Evolutionary conservation across 2,329 filamentous ascomycete genomes (phyloP), one percentile per base, ranked within the genome.

Genomic region (Paracorniculantispora psalliotae): DNA sequence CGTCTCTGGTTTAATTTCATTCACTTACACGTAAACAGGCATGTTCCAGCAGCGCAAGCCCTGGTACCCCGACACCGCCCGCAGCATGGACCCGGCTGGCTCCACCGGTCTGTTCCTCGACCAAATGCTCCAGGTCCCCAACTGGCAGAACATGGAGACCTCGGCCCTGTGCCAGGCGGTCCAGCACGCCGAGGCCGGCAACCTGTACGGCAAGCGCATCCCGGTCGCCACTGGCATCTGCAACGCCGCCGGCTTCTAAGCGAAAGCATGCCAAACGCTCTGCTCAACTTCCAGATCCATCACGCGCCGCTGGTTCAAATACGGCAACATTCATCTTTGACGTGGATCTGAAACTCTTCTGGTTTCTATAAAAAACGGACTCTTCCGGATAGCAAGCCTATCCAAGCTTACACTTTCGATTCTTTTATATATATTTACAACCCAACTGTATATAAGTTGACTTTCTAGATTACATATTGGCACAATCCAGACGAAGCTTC

Each of bases 11-110:
- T n/a, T 3, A 37, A 9, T 13, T 4, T 37, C 33, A 9, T 4
- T 15, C 17, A 37, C 6, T 33, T 12, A 7, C 30, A 33, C 30
- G 30, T 44, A 44, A 19, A 41, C 25, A 46, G 54, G 54, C 43
- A 57, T 57, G 30, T 57, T 57, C 54, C 54, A 57, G 44, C 54
- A 57, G 25, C 54, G 54, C 30, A n/a, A 21, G 23, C 6, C 19
- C 21, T 57, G 25, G 25, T 57, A 57, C 33, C 43, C 54, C 26
- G 19, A 57, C 30, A 57, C 50, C n/a, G 43, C 43, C 28, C 19
- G 13, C 43, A 33, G 50, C 44, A 57, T 57, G 54, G n/a, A 28
- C 6, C 25, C 54, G 2, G 21, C 26, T 19, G 26, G 33, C 44
- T 39, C 30, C 54, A 49, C 54, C 7, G 19, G 33, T 5, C 33